Evolutionary conservation across 371 early-diverging fungal genomes (phyloP).

Genomic region (Saksenaea vasiformis): DNA sequence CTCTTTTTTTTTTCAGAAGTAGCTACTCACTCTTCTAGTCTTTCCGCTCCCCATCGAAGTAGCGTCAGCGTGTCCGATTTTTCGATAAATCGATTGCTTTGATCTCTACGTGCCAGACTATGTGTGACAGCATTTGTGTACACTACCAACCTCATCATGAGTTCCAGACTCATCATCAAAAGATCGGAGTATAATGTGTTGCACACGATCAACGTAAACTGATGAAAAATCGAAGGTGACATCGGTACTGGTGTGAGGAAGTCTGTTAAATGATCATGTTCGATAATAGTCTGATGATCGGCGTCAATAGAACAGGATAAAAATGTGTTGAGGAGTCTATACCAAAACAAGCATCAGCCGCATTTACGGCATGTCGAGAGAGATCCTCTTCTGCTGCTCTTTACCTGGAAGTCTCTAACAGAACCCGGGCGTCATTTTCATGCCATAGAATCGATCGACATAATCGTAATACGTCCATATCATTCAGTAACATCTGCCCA

Average conservation of each 20-base stretch:
- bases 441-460: conserved; percentile 41
- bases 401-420: conserved; percentile 43
- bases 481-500: conserved; percentile 25
- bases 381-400: neutral
- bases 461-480: conserved; percentile 40
- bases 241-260: conserved; percentile 33
- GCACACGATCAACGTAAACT: conserved; percentile 39
- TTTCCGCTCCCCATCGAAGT: conserved; percentile 42
- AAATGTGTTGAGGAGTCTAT: conserved; percentile 37
- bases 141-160: conserved; percentile 38
- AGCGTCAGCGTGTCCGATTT: conserved; percentile 31
- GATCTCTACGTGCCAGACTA: conserved; percentile 19
- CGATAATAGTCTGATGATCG: conserved; percentile 35
- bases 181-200: conserved; percentile 43
- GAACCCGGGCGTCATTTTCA: conserved; percentile 41
- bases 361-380: neutral
- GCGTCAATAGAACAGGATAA: conserved; percentile 33
- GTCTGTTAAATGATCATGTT: conserved; percentile 35
- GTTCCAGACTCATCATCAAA: conserved; percentile 30
- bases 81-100: conserved; percentile 18
- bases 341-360: neutral
- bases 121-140: conserved; percentile 41
- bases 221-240: conserved; percentile 41
- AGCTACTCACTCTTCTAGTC: conserved; percentile 32
- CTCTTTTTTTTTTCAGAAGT: neutral